Conservation (phyloP, 2,329 filamentous ascomycete species). For the Diaporthe ilicicola region DNA sequence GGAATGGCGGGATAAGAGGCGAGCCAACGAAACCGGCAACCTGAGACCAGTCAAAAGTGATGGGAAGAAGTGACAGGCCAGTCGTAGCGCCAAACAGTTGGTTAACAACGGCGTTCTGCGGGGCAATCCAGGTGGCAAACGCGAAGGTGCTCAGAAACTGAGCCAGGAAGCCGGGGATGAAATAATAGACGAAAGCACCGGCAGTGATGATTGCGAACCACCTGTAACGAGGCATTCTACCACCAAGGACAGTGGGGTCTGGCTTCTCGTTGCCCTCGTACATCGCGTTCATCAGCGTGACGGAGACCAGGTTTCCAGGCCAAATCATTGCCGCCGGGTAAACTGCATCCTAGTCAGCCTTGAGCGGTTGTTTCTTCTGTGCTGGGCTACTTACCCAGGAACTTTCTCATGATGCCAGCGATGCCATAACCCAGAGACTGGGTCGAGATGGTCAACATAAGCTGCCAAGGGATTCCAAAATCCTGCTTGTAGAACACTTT, state of each 20-base stretch:
- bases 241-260: slow-evolving; percentile 66
- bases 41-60: slow-evolving; percentile 82
- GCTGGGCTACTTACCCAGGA: slow-evolving; percentile 56
- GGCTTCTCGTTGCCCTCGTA: slow-evolving; percentile 66
- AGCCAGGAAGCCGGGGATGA: slow-evolving; percentile 74
- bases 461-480: slow-evolving; percentile 72
- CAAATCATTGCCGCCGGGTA: slow-evolving; percentile 79
- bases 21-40: slow-evolving; percentile 74
- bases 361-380: neutral
- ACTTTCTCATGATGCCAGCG: slow-evolving; percentile 72
- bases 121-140: slow-evolving; percentile 76
- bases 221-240: slow-evolving; percentile 70
- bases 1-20: slow-evolving; percentile 75
- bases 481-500: slow-evolving; percentile 75
- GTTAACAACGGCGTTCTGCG: slow-evolving; percentile 73
- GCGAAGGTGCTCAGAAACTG: slow-evolving; percentile 76
- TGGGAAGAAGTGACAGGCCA: slow-evolving; percentile 72
- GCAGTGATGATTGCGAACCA: slow-evolving; percentile 69
- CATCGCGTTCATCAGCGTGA: slow-evolving; percentile 76
- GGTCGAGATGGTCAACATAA: slow-evolving; percentile 72
- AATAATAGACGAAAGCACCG: slow-evolving; percentile 71
- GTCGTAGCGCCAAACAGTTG: slow-evolving; percentile 77
- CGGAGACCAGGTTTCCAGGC: slow-evolving; percentile 72
- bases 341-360: slow-evolving; percentile 45
- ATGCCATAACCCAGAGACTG: slow-evolving; percentile 76